Evolutionary conservation across 176 grass and related monocot species (phyloP).

Genomic region (Musa schizocarpa): DNA sequence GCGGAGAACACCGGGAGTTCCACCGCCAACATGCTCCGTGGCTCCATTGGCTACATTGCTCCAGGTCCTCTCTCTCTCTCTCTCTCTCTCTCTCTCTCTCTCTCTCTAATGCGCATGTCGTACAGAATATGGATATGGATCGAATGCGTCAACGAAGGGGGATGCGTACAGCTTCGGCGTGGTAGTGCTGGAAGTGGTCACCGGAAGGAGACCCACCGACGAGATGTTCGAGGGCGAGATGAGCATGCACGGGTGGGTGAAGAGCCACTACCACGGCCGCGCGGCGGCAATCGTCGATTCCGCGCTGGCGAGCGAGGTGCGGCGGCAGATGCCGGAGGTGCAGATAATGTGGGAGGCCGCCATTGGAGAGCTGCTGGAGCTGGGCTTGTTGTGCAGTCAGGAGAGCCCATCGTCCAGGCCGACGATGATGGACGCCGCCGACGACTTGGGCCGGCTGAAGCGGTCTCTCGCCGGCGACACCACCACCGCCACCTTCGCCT

Average conservation of each 20-base stretch:
- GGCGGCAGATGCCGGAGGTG: constrained; percentile 49
- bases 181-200: constrained; percentile 66
- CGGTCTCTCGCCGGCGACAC: constrained; percentile 66
- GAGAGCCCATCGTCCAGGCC: constrained; percentile 47
- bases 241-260: constrained; percentile 74
- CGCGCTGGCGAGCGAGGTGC: constrained; percentile 26
- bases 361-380: constrained; percentile 70
- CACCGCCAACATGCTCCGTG: constrained; percentile 73
- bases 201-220: constrained; percentile 51
- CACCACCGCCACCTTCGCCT: constrained; percentile 40
- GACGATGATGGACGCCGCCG: constrained; percentile 72
- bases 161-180: constrained; percentile 95
- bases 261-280: constrained; percentile 42
- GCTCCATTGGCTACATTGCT: constrained; percentile 89
- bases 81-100: too few relatives aligned
- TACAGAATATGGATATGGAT: constrained; percentile 78
- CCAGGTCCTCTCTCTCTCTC: constrained; percentile 32
- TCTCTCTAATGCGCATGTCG: not conserved
- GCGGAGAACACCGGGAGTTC: constrained; percentile 49
- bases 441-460: constrained; percentile 74
- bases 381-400: constrained; percentile 68
- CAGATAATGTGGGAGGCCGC: constrained; percentile 74
- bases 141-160: constrained; percentile 59
- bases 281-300: constrained; percentile 38
- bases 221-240: constrained; percentile 63